Percentiles rank a stretch among this genome's conserved stretches.
Evolutionary conservation across 2,329 filamentous ascomycete genomes (phyloP).

Genomic region (Diaporthe citriasiana): DNA sequence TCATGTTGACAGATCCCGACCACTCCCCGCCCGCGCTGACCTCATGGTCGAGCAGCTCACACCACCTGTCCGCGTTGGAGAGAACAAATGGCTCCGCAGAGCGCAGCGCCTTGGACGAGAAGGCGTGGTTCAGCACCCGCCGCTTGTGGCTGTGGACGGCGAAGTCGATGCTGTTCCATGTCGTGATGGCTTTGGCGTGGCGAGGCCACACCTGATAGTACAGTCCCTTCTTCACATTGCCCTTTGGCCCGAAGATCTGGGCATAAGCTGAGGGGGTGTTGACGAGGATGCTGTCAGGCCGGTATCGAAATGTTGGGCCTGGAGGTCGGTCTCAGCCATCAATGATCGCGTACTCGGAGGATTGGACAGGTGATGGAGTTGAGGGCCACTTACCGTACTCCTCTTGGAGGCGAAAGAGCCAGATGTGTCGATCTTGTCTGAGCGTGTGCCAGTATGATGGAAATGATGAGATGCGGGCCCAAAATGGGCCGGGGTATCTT

Average conservation of each 20-base stretch:
- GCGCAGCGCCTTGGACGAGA: conserved; percentile 58
- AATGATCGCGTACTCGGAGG: neutral
- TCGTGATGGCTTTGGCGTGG: conserved; percentile 49
- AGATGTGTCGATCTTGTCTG: conserved; percentile 37
- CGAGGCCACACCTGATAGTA: conserved; percentile 42
- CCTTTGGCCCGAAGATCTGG: conserved; percentile 40
- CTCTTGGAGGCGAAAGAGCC: conserved; percentile 34
- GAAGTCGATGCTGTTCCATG: conserved; percentile 60
- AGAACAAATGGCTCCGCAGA: conserved; percentile 53
- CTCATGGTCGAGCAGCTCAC: conserved; percentile 32
- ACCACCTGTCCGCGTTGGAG: conserved; percentile 40
- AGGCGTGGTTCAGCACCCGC: conserved; percentile 59
- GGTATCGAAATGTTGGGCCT: conserved; percentile 38
- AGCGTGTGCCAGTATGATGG: conserved; percentile 37
- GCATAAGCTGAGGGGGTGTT: conserved; percentile 41
- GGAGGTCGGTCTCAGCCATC: neutral
- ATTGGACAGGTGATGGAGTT: neutral
- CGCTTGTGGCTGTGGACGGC: conserved; percentile 58
- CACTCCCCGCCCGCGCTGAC: conserved; percentile 39
- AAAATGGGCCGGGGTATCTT: conserved; percentile 39
- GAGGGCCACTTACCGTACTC: conserved; percentile 26
- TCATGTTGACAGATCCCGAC: conserved; percentile 33
- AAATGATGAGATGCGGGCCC: conserved; percentile 36
- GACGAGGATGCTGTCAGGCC: conserved; percentile 45
- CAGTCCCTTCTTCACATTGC: conserved; percentile 40